phyloP scores from a whole-genome alignment of 805 yeast species.

The Tetrapisispora arboricola region DNA sequence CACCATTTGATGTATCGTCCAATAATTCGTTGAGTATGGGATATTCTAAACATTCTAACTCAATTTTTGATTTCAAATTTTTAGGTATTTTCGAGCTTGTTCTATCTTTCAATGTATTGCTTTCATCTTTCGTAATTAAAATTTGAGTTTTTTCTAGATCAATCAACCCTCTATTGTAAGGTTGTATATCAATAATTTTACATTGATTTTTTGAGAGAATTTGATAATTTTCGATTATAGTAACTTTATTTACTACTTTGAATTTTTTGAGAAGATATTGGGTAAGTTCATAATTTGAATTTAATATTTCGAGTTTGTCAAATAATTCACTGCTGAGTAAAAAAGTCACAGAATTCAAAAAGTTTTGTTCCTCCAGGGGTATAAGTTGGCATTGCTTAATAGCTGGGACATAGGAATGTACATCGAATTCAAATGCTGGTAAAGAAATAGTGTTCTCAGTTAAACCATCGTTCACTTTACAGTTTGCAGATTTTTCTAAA shows the following conservation, averaged over 20 bases:
- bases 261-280: conserved; percentile 18
- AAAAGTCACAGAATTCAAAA: conserved; percentile 10
- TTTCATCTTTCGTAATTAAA: conserved; percentile 11
- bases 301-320: conserved; percentile 12
- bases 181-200: conserved; percentile 13
- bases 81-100: too few species aligned
- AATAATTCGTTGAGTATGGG: conserved; percentile 12
- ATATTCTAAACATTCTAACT: conserved; percentile 8
- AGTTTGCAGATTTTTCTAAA: conserved; percentile 2
- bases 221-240: conserved; percentile 13
- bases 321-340: conserved; percentile 13
- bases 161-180: conserved; percentile 14
- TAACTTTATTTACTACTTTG: conserved; percentile 6
- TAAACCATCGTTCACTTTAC: conserved; percentile 7
- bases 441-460: conserved; percentile 9
- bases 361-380: conserved; percentile 6
- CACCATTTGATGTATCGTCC: conserved; percentile 5
- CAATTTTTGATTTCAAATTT: neutral
- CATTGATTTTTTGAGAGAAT: conserved; percentile 12
- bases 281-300: conserved; percentile 9
- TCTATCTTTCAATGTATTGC: neutral
- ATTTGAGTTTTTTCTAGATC: conserved; percentile 15
- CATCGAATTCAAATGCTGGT: conserved; percentile 1
- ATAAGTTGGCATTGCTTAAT: conserved; percentile 12
- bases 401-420: conserved; percentile 2